A percentile compares a stretch with the other conserved stretches of the same genome.
Conservation (phyloP, 2,329 filamentous ascomycete genomes). For the Cyclaneusma minus region DNA sequence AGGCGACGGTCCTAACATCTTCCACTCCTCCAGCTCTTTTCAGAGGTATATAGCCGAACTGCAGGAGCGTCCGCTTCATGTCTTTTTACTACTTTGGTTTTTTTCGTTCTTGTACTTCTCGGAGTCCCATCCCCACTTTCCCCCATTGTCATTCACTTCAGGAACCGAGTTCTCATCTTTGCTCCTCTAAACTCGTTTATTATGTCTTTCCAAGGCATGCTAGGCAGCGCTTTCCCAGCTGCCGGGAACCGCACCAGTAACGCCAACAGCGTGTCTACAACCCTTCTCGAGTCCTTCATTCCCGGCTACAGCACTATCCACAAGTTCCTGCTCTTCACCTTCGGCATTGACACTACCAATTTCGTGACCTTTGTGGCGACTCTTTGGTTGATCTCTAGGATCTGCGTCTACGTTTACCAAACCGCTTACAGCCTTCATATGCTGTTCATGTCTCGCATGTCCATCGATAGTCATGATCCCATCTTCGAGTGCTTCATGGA, state of each 20-base stretch:
- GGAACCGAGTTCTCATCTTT: too few species aligned
- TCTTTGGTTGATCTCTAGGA: conserved; percentile 25
- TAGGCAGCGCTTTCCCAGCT: too few species aligned
- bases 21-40: too few species aligned
- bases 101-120: too few species aligned
- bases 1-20: too few species aligned
- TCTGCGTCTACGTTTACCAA: conserved; percentile 21
- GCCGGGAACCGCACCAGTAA: too few species aligned
- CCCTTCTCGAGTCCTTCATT: conserved; percentile 15
- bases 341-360: conserved; percentile 16
- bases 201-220: neutral
- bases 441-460: conserved; percentile 35
- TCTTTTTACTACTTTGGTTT: too few species aligned
- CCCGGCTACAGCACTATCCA: conserved; percentile 17
- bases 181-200: too few species aligned
- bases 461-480: conserved; percentile 37
- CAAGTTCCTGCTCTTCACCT: conserved; percentile 13
- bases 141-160: too few species aligned
- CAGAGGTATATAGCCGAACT: too few species aligned
- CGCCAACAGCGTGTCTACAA: conserved; percentile 10
- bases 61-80: too few species aligned
- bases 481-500: conserved; percentile 43
- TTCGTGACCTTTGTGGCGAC: conserved; percentile 13
- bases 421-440: conserved; percentile 21
- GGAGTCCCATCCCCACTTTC: too few species aligned